Evolutionary conservation across 2,329 filamentous ascomycete species (phyloP).

Genomic region (Monilinia vaccinii-corymbosi): DNA sequence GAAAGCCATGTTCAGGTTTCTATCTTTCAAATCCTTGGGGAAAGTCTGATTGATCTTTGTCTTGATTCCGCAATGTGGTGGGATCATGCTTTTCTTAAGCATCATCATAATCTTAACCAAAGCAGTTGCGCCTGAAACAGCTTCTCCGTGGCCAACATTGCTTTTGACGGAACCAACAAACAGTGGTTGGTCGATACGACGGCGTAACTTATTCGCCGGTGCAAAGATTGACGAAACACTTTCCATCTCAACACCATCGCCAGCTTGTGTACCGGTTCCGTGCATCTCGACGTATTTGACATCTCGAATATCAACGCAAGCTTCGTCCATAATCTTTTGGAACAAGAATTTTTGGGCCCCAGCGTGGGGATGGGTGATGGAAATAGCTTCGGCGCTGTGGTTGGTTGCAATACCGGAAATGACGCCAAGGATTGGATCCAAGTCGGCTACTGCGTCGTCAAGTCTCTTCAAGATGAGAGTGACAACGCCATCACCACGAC

Average conservation of each 20-base stretch:
- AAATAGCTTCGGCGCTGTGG: slow-evolving; percentile 25
- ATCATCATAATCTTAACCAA: slow-evolving; percentile 27
- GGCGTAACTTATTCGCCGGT: slow-evolving; percentile 21
- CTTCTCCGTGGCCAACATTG: slow-evolving; percentile 11
- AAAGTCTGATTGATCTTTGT: slow-evolving; percentile 26
- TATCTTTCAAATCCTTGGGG: slow-evolving; percentile 30
- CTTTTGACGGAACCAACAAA: slow-evolving; percentile 10
- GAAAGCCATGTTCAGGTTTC: slow-evolving; percentile 19
- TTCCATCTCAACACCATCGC: slow-evolving; percentile 12
- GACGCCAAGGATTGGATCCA: slow-evolving; percentile 47
- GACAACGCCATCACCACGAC: slow-evolving; percentile 33
- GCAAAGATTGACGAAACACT: slow-evolving; percentile 10
- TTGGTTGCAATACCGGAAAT: slow-evolving; percentile 36
- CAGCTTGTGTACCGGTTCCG: slow-evolving; percentile 12
- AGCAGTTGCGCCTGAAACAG: slow-evolving; percentile 20
- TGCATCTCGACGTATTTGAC: slow-evolving; percentile 15
- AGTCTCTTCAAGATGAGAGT: slow-evolving; percentile 45
- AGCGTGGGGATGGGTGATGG: slow-evolving; percentile 10
- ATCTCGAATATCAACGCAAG: slow-evolving; percentile 8
- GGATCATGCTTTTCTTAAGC: slow-evolving; percentile 22
- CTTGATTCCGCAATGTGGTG: slow-evolving; percentile 24
- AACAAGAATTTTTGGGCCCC: slow-evolving; percentile 11
- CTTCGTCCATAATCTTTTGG: slow-evolving; percentile 10
- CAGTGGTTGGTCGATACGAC: slow-evolving; percentile 7
- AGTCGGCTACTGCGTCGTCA: slow-evolving; percentile 36